Percentiles rank a stretch among this genome's conserved stretches.
Evolutionary conservation across 306 rosid species (phyloP).

Genomic region (Calophaca sinica): DNA sequence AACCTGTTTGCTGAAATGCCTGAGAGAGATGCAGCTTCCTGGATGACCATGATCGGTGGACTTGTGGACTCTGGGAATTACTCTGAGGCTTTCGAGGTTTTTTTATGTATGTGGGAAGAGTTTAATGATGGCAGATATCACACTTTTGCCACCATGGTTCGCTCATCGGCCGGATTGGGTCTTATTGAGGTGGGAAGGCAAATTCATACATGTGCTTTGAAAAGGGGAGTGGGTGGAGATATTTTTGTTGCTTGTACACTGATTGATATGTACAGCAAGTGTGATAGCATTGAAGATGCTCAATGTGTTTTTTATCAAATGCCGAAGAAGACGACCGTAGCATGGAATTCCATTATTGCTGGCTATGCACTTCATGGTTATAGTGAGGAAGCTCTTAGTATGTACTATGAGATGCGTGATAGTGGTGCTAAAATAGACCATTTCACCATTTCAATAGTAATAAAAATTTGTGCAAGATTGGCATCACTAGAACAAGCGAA

Average conservation of each 20-base stretch:
- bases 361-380: conserved; percentile 75
- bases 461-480: conserved; percentile 81
- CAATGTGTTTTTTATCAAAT: conserved; percentile 75
- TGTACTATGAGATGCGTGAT: conserved; percentile 73
- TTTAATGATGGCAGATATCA: conserved; percentile 59
- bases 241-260: conserved; percentile 73
- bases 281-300: conserved; percentile 82
- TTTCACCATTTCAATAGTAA: conserved; percentile 76
- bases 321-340: conserved; percentile 79
- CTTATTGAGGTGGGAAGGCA: conserved; percentile 64
- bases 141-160: conserved; percentile 67
- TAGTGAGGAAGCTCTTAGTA: conserved; percentile 78
- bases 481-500: conserved; percentile 82
- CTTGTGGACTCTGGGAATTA: conserved; percentile 73
- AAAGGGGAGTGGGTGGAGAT: conserved; percentile 64
- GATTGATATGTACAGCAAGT: conserved; percentile 93
- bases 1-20: conserved; percentile 71
- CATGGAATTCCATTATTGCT: conserved; percentile 90
- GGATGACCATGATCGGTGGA: conserved; percentile 72
- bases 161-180: conserved; percentile 77
- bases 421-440: conserved; percentile 75
- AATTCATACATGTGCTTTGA: conserved; percentile 79
- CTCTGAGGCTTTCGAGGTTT: conserved; percentile 65
- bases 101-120: conserved; percentile 74
- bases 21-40: conserved; percentile 61